Conservation (phyloP, 495 filamentous ascomycete genomes). For the Penicillium desertorum region DNA sequence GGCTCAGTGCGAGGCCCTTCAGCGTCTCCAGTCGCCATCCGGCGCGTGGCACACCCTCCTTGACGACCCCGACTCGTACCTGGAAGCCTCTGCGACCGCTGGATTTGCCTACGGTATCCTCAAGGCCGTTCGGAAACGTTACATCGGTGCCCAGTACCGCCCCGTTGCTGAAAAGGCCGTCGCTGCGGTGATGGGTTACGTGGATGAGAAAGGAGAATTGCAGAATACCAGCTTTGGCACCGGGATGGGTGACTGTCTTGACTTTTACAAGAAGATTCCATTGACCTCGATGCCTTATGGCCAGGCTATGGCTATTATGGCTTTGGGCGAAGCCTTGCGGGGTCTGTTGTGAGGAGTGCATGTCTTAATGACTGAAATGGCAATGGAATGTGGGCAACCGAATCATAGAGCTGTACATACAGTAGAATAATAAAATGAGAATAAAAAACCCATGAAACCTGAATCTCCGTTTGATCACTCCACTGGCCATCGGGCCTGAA, state of each 20-base stretch:
- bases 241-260: constrained; percentile 62
- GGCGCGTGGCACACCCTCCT: constrained; percentile 71
- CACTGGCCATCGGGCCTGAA: constrained; percentile 42
- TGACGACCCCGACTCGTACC: constrained; percentile 61
- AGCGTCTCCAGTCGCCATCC: constrained; percentile 50
- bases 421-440: background rate
- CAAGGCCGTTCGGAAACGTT: constrained; percentile 65
- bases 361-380: background rate
- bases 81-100: constrained; percentile 70
- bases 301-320: constrained; percentile 76
- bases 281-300: constrained; percentile 75
- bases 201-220: constrained; percentile 62
- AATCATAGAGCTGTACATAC: constrained; percentile 7
- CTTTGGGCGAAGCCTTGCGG: constrained; percentile 62
- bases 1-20: constrained; percentile 61
- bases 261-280: constrained; percentile 69
- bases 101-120: constrained; percentile 75
- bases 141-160: constrained; percentile 53
- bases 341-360: background rate
- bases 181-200: constrained; percentile 56
- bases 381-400: background rate
- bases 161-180: constrained; percentile 59
- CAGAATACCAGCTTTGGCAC: constrained; percentile 72
- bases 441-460: background rate
- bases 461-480: constrained; percentile 6